Conservation (phyloP, 2,329 filamentous ascomycete genomes). For the Diplodia intermedia region DNA sequence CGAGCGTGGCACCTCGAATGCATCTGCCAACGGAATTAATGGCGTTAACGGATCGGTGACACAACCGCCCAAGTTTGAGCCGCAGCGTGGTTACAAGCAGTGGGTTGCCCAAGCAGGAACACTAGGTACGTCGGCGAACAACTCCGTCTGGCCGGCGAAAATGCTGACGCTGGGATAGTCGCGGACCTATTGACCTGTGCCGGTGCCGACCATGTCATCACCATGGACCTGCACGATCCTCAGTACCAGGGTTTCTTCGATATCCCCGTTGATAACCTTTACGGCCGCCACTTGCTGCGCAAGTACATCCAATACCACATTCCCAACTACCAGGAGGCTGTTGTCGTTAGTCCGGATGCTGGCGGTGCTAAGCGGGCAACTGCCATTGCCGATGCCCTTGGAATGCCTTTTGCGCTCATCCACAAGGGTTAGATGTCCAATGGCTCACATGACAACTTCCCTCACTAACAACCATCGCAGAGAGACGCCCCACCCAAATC, state of each 20-base stretch:
- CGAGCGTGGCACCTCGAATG: slow-evolving; percentile 38
- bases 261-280: slow-evolving; percentile 97
- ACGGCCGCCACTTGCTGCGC: slow-evolving; percentile 76
- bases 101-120: slow-evolving; percentile 99
- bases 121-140: slow-evolving; percentile 56
- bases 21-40: slow-evolving; percentile 63
- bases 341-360: slow-evolving; percentile 95
- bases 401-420: slow-evolving; percentile 95
- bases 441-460: background rate
- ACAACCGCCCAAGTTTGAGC: slow-evolving; percentile 66
- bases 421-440: slow-evolving; percentile 71
- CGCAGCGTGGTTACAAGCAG: slow-evolving; percentile 93
- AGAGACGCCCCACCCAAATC: slow-evolving; percentile 87
- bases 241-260: slow-evolving; percentile 99
- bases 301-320: slow-evolving; percentile 80
- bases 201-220: slow-evolving; percentile 95
- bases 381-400: slow-evolving; percentile 89
- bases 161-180: slow-evolving; percentile 49
- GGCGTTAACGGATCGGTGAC: slow-evolving; percentile 51
- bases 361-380: slow-evolving; percentile 96
- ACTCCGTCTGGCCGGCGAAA: background rate
- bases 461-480: slow-evolving; percentile 52
- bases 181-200: slow-evolving; percentile 94
- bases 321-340: slow-evolving; percentile 80
- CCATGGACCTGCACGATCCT: slow-evolving; percentile 94